Evolutionary conservation across 805 yeast species (phyloP).

Genomic region (Zygoascus bituminiphila): DNA sequence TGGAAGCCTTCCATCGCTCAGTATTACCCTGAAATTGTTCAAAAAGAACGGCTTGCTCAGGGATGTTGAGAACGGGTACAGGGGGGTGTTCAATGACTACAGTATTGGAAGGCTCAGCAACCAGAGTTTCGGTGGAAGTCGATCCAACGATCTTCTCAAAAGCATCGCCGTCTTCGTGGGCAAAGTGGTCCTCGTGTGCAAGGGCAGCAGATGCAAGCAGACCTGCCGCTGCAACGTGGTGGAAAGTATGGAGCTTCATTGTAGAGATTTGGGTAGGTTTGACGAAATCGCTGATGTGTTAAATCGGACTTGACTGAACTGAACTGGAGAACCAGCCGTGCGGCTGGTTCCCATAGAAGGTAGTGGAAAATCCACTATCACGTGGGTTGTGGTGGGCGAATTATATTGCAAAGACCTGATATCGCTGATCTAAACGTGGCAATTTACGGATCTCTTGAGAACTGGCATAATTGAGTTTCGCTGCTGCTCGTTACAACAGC

Average conservation of each 20-base stretch:
- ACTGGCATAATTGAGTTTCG: too few relatives aligned
- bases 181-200: neutral
- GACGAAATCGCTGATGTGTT: neutral
- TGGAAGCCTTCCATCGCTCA: slow-evolving; percentile 54
- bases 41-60: slow-evolving; percentile 39
- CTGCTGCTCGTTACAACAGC: too few relatives aligned
- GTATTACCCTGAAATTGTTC: slow-evolving; percentile 50
- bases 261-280: neutral
- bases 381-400: too few relatives aligned
- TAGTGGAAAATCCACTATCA: neutral
- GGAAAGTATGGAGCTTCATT: neutral
- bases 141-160: neutral
- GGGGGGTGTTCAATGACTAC: slow-evolving; percentile 1
- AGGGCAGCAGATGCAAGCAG: slow-evolving; percentile 2
- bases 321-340: neutral
- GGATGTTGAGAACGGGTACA: neutral
- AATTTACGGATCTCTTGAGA: too few relatives aligned
- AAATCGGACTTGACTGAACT: neutral
- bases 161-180: neutral
- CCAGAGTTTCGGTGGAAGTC: neutral
- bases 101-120: neutral
- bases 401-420: too few relatives aligned
- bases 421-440: too few relatives aligned
- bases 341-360: neutral
- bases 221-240: slow-evolving; percentile 1